Conservation (phyloP, 1,284 basidiomycete genomes). For the Sparassis latifolia region DNA sequence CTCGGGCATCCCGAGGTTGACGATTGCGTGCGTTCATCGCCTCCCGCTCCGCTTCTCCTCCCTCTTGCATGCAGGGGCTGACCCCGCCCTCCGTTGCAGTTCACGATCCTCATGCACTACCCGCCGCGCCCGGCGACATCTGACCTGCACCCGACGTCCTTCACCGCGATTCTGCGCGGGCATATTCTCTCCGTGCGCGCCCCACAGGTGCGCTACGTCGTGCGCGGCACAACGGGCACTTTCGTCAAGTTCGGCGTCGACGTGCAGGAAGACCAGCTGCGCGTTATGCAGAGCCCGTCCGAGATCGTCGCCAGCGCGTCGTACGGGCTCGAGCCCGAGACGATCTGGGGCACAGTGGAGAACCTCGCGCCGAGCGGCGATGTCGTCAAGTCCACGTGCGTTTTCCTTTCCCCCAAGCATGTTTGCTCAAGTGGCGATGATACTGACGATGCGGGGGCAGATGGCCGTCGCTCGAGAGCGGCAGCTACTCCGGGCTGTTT, state of each 20-base stretch:
- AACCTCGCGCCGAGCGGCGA: conserved; percentile 42
- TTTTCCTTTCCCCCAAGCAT: conserved; percentile 13
- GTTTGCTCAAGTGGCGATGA: background rate
- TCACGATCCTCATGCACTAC: conserved; percentile 66
- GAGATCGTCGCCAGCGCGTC: conserved; percentile 34
- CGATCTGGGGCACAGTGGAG: conserved; percentile 54
- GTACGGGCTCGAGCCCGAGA: conserved; percentile 46
- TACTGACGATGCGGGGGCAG: conserved; percentile 24
- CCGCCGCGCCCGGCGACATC: conserved; percentile 23
- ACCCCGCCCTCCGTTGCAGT: conserved; percentile 31
- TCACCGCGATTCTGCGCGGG: conserved; percentile 65
- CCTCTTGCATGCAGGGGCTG: background rate
- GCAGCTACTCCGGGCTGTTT: conserved; percentile 57
- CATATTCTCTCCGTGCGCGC: conserved; percentile 62
- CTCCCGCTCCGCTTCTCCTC: background rate
- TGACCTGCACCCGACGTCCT: conserved; percentile 40
- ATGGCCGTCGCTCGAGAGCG: conserved; percentile 58
- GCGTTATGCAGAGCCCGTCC: conserved; percentile 41
- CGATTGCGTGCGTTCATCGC: conserved; percentile 45
- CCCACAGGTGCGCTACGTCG: conserved; percentile 63
- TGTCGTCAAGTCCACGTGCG: conserved; percentile 44
- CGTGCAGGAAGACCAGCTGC: conserved; percentile 70
- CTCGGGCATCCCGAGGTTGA: conserved; percentile 60
- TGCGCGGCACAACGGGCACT: conserved; percentile 64
- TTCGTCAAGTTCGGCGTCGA: conserved; percentile 77